phyloP scores from a whole-genome alignment of 257 asterid genomes.

The Cordia subcordata region DNA sequence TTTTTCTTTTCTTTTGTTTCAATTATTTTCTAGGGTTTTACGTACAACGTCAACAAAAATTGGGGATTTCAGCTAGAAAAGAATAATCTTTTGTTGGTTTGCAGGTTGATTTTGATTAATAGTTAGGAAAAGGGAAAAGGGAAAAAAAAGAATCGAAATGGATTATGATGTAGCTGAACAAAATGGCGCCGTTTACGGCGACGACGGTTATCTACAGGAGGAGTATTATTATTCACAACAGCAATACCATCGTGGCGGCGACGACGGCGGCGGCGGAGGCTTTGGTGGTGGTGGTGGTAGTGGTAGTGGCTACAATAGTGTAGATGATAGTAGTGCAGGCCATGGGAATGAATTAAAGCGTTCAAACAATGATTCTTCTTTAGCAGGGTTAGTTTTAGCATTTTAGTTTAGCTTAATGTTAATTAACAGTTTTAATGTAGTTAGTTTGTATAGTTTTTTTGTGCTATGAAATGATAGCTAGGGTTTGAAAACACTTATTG shows the following conservation, averaged over 20 bases:
- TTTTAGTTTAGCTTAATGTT: conserved; percentile 53
- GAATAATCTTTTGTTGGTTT: background rate
- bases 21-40: background rate
- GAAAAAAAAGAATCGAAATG: conserved; percentile 33
- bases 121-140: conserved; percentile 41
- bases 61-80: background rate
- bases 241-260: background rate
- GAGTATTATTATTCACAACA: conserved; percentile 31
- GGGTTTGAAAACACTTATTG: no score
- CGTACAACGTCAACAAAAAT: no score
- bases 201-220: conserved; percentile 46
- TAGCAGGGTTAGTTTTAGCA: conserved; percentile 99
- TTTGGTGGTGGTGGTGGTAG: background rate
- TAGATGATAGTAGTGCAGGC: conserved; percentile 85
- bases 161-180: conserved; percentile 79
- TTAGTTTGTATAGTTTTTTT: conserved; percentile 17
- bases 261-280: conserved; percentile 2
- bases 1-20: no score
- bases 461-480: conserved; percentile 36
- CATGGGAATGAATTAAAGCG: conserved; percentile 45
- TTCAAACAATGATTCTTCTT: conserved; percentile 63
- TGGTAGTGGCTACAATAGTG: conserved; percentile 35
- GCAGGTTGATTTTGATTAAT: conserved; percentile 18
- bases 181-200: conserved; percentile 64
- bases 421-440: no score